Conservation (phyloP, 495 filamentous ascomycete species). For the Gamarada debralockiae region DNA sequence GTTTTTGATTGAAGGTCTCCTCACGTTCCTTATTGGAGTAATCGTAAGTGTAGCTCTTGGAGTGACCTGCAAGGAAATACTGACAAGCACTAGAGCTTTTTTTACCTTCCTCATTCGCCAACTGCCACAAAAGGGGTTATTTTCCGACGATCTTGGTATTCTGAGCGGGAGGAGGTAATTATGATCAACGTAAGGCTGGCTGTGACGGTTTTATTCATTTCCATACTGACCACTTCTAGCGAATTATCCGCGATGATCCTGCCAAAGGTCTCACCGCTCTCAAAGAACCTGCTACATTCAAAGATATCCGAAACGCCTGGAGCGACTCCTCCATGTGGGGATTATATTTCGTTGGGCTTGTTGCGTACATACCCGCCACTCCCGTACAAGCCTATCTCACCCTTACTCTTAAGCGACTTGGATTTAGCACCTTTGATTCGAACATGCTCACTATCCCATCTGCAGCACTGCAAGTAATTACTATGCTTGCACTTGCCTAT, state of each 20-base stretch:
- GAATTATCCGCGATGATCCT: slow-evolving; percentile 48
- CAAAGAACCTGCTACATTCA: slow-evolving; percentile 27
- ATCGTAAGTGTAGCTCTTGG: slow-evolving; percentile 17
- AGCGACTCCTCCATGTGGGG: slow-evolving; percentile 39
- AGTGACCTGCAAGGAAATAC: not conserved
- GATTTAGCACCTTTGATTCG: slow-evolving; percentile 41
- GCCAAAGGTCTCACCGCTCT: slow-evolving; percentile 42
- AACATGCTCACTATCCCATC: slow-evolving; percentile 45
- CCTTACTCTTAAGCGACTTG: slow-evolving; percentile 35
- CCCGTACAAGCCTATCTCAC: slow-evolving; percentile 40
- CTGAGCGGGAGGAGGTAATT: slow-evolving; percentile 46
- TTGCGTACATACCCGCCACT: slow-evolving; percentile 42
- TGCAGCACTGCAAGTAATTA: slow-evolving; percentile 37
- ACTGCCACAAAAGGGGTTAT: slow-evolving; percentile 49
- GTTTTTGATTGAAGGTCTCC: slow-evolving; percentile 41
- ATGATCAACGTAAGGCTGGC: slow-evolving; percentile 35
- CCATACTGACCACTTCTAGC: slow-evolving; percentile 25
- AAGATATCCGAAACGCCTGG: slow-evolving; percentile 30
- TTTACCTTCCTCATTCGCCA: slow-evolving; percentile 41
- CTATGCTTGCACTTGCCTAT: slow-evolving; percentile 37
- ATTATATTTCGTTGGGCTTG: slow-evolving; percentile 41
- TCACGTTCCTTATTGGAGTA: slow-evolving; percentile 31
- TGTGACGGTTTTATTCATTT: too few species aligned
- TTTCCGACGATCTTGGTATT: slow-evolving; percentile 47
- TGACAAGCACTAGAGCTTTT: slow-evolving; percentile 17